Evolutionary conservation across 345 rosid species (phyloP).

Genomic region (Melastoma malabathricum): DNA sequence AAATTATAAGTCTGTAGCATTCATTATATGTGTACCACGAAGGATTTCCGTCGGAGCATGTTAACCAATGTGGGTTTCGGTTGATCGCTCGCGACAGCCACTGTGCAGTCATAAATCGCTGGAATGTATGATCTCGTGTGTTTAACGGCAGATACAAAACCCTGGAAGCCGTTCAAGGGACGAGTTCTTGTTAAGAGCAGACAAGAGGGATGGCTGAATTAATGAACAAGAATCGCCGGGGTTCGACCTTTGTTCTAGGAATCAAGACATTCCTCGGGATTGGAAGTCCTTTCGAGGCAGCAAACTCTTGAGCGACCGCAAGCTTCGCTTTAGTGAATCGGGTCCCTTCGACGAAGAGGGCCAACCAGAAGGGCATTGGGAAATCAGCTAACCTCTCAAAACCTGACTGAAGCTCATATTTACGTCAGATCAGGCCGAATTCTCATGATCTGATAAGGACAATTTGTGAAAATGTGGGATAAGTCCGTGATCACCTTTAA

Average conservation of each 20-base stretch:
- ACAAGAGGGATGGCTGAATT: neutral
- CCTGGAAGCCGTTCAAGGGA: too few relatives aligned
- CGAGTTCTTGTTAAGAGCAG: too few relatives aligned
- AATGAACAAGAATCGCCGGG: neutral
- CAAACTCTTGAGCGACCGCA: conserved; percentile 82
- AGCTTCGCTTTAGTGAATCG: conserved; percentile 90
- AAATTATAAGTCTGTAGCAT: neutral
- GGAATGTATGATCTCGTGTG: conserved; percentile 89
- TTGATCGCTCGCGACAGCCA: conserved; percentile 51
- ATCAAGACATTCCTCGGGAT: conserved; percentile 80
- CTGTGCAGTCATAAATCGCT: conserved; percentile 80
- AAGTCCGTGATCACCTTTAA: conserved; percentile 31
- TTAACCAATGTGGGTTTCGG: conserved; percentile 69
- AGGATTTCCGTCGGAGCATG: conserved; percentile 61
- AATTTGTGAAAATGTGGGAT: neutral
- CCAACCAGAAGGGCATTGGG: conserved; percentile 92
- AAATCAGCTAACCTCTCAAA: conserved; percentile 59
- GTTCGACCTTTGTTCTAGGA: conserved; percentile 81
- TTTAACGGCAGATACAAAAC: too few relatives aligned
- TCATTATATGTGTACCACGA: conserved; percentile 68
- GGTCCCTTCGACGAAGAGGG: conserved; percentile 96
- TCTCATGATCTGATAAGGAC: neutral
- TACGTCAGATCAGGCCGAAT: conserved; percentile 10
- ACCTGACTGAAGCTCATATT: conserved; percentile 61
- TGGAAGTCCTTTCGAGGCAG: conserved; percentile 70